Evolutionary conservation across 1,284 basidiomycete genomes (phyloP).

Genomic region (Malassezia pachydermatis): DNA sequence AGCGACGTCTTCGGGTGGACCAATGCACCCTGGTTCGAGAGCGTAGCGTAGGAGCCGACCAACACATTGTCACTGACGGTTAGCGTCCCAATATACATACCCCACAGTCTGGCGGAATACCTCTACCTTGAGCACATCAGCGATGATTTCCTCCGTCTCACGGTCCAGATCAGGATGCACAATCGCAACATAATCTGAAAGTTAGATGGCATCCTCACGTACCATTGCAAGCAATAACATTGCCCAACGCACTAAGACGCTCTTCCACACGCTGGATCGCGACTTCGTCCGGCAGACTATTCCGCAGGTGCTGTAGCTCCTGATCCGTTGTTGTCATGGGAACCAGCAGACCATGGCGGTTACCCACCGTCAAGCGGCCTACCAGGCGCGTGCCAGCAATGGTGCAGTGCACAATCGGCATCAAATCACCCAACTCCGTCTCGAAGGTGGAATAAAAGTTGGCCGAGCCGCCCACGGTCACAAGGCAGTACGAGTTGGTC

Average conservation of each 20-base stretch:
- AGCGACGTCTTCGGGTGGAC: slow-evolving; percentile 95
- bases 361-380: slow-evolving; percentile 82
- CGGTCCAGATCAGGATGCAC: slow-evolving; percentile 78
- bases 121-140: slow-evolving; percentile 96
- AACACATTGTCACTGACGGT: slow-evolving; percentile 81
- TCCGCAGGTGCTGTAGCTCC: slow-evolving; percentile 92
- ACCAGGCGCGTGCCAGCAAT: slow-evolving; percentile 92
- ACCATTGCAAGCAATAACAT: slow-evolving; percentile 97
- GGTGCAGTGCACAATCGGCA: slow-evolving; percentile 92
- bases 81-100: too few species aligned
- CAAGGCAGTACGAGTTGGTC: slow-evolving; percentile 64
- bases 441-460: slow-evolving; percentile 99
- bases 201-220: slow-evolving; percentile 10
- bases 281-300: slow-evolving; percentile 82
- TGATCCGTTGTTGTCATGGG: slow-evolving; percentile 93
- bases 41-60: slow-evolving; percentile 86
- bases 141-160: slow-evolving; percentile 99
- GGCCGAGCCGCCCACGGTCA: slow-evolving; percentile 82
- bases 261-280: slow-evolving; percentile 94
- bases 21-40: slow-evolving; percentile 90
- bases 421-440: slow-evolving; percentile 79
- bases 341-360: slow-evolving; percentile 81
- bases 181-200: slow-evolving; percentile 39
- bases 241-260: slow-evolving; percentile 86
- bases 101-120: slow-evolving; percentile 96